Base-by-base conservation (phyloP, 768 basidiomycete genomes). In the Mycena belliarum region DNA sequence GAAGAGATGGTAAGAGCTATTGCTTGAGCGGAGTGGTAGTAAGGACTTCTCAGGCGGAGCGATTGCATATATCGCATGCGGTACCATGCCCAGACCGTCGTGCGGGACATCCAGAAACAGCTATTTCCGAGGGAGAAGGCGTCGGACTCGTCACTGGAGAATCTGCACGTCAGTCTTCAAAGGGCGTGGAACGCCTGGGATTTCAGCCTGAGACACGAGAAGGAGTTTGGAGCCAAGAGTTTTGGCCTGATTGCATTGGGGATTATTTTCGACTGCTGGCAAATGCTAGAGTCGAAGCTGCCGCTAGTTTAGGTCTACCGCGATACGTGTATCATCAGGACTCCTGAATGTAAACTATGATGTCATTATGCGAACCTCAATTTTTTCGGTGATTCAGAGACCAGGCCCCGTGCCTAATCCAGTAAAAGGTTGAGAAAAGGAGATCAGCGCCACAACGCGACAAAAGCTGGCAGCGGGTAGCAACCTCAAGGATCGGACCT, bases 111-210 rank as follows among this genome's bases (percentile, higher is more conserved):
- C 14, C 79, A 79, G 60, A 64, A 61, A 41, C 73, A 76, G 45
- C 68, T 81, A 23, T 65, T 73, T 11, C 50, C 55, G 23, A 49
- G 43, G 21, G 63, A 70, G 29, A 63, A 69, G 50, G 49, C 65
- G 20, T 66, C 67, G 40, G 65, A 69, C 3, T 61, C 65, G 9
- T 61, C 73, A 15, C 61, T 63, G 6, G 63, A 66, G 7, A 72
- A 69, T n/a, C 57, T 80, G 24, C 63, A 72, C 43, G 70, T 65
- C 18, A 75, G 73, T 2, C 72, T 93, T 28, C 70, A 73, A 48
- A 69, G 73, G 47, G 85, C 82, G 1, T 93, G 89, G 90, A 71
- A 68, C 9, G 85, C 83, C 10, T 93, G 88, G 89, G 70, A 74
- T 29, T 81, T 79, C 60, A 82, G 83, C 57, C 75, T 79, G 42